Evolutionary conservation across 202 grass and related monocot species (phyloP).

Genomic region (Zizania palustris): DNA sequence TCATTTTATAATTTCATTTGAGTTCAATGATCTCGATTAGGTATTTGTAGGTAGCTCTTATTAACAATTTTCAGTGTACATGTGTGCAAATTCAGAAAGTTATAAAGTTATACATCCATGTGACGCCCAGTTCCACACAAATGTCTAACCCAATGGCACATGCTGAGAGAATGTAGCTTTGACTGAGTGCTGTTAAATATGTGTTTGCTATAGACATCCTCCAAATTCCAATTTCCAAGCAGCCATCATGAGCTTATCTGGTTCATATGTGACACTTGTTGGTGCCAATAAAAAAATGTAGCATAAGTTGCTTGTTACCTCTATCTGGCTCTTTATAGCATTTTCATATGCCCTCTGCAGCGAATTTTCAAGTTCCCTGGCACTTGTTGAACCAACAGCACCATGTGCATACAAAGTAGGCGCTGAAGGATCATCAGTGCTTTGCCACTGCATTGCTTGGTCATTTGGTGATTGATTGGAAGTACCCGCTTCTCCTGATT

Average conservation of each 20-base stretch:
- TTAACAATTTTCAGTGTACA: neutral
- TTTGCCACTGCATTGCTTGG: slow-evolving; percentile 19
- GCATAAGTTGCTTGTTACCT: slow-evolving; percentile 50
- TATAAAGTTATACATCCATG: slow-evolving; percentile 6
- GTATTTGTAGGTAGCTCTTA: neutral
- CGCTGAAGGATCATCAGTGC: slow-evolving; percentile 27
- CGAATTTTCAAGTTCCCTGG: slow-evolving; percentile 41
- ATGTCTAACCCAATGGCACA: neutral
- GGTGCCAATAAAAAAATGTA: neutral
- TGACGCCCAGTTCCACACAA: neutral
- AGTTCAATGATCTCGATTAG: neutral
- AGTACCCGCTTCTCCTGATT: slow-evolving; percentile 59
- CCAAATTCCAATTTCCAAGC: neutral
- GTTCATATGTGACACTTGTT: slow-evolving; percentile 7
- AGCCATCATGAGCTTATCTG: slow-evolving; percentile 7
- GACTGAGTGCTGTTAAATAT: slow-evolving; percentile 14
- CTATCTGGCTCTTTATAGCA: slow-evolving; percentile 65
- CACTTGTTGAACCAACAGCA: slow-evolving; percentile 34
- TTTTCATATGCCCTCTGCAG: slow-evolving; percentile 63
- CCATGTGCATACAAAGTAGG: slow-evolving; percentile 39
- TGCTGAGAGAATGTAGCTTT: neutral
- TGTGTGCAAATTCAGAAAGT: slow-evolving; percentile 26
- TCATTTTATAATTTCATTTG: slow-evolving; percentile 2
- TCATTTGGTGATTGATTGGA: slow-evolving; percentile 45
- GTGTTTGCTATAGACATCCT: slow-evolving; percentile 3